Evolutionary conservation across 345 rosid species (phyloP), one percentile per base, ranked within the genome.

Genomic region (Gossypioides kirkii): DNA sequence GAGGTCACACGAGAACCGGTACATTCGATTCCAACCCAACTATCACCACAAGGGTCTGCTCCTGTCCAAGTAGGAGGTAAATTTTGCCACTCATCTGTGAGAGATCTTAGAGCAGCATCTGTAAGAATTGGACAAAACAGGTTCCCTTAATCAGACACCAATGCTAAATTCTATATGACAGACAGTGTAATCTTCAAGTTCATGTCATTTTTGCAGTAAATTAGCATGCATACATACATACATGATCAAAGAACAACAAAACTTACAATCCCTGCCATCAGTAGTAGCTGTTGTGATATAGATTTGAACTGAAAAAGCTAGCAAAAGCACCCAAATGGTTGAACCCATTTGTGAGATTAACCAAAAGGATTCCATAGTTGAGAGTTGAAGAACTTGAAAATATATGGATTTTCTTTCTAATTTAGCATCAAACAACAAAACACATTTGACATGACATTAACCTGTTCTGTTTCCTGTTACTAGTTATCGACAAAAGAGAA

Each of bases 11-110:
- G 91, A 16, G 84, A 41, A 71, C 73, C 23, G 54, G 22, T 50
- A 81, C 98, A 94, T 25, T 12, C 36, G 70, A 94, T 86, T 61
- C 98, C 98, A 0, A 76, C 90, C 98, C 98, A 94, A 0, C 45
- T 38, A 69, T 54, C 74, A 75, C 87, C 87, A 77, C 98, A 94
- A 77, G 98, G 98, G 80, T 94, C 97, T n/a, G 65, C 0, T 3
- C 89, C 87, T 18, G 6, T 54, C 98, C 98, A 94, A 59, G n/a
- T 72, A 41, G 90, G 82, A 28, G 97, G 98, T 36, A 43, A 14
- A 36, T 73, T 84, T 36, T 80, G 14, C 97, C 93, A 88, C 12
- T 7, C 45, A 38, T 2, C 56, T 77, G 52, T 80, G 23, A 94
- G 67, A 61, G 85, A 76, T 3, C 26, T 70, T 78, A 94, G 67